Evolutionary conservation across 2,329 filamentous ascomycete species (phyloP).

Genomic region (Monosporascus sp.): DNA sequence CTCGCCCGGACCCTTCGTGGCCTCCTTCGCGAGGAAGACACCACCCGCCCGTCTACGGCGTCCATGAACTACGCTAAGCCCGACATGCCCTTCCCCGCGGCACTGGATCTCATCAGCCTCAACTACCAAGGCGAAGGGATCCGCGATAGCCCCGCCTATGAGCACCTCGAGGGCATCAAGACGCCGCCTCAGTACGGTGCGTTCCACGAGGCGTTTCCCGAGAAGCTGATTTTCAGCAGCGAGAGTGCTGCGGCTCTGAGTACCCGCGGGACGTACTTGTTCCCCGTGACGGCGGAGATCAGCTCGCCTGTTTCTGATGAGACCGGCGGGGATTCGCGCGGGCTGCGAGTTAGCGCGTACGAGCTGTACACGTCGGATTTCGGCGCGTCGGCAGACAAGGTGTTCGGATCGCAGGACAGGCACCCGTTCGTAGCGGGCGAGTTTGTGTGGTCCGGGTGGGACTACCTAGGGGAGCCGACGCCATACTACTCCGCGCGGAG

Average conservation of each 20-base stretch:
- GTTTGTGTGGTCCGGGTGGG: conserved; percentile 47
- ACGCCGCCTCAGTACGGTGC: conserved; percentile 26
- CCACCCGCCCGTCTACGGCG: conserved; percentile 37
- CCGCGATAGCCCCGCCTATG: conserved; percentile 25
- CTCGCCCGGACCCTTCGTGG: conserved; percentile 31
- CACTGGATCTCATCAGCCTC: conserved; percentile 42
- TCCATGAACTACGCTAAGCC: conserved; percentile 42
- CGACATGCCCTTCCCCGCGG: conserved; percentile 30
- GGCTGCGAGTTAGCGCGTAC: conserved; percentile 40
- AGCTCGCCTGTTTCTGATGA: conserved; percentile 33
- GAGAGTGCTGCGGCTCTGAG: conserved; percentile 42
- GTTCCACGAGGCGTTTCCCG: conserved; percentile 40
- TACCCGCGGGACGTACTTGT: conserved; percentile 47
- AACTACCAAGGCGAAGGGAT: conserved; percentile 50
- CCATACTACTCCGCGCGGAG: conserved; percentile 43
- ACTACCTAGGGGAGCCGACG: conserved; percentile 46
- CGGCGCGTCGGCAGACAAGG: conserved; percentile 48
- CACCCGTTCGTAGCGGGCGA: conserved; percentile 48
- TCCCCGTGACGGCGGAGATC: conserved; percentile 40
- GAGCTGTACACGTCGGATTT: conserved; percentile 45
- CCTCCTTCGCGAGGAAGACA: conserved; percentile 40
- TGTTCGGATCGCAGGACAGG: conserved; percentile 43
- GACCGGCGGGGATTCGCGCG: conserved; percentile 32
- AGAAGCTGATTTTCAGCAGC: conserved; percentile 40
- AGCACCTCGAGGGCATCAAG: conserved; percentile 31